These are phyloP conservation scores for Gracilaria gracilis DNA, from an alignment of 23 red algal species.

Conservation along the genomic window DNA sequence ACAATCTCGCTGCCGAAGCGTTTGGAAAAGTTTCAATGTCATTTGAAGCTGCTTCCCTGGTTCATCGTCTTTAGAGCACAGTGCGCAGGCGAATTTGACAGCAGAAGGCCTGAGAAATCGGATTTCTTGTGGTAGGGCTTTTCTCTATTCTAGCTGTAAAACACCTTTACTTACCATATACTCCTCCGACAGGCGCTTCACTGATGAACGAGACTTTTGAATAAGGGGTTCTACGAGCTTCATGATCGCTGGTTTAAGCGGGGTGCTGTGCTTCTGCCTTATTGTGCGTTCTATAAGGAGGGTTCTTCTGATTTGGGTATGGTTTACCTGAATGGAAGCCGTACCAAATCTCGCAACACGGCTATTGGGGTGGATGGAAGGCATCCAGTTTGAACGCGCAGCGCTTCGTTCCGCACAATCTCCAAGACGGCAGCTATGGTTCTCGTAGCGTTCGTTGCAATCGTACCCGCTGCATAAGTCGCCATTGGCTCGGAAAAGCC, in stretches of 20 bases:
- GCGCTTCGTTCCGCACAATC: neutral
- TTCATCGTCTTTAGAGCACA: neutral
- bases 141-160: neutral
- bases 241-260: too few relatives aligned
- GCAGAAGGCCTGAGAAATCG: neutral
- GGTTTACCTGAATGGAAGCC: neutral
- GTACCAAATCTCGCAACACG: neutral
- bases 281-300: neutral
- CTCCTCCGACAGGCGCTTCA: too few relatives aligned
- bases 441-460: neutral
- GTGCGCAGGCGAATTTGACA: neutral
- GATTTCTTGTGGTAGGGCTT: neutral
- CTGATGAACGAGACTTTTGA: too few relatives aligned
- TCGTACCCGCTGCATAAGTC: neutral
- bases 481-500: neutral
- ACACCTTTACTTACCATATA: too few relatives aligned
- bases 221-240: too few relatives aligned
- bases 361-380: neutral
- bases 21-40: neutral
- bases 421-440: neutral
- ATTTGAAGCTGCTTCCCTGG: neutral
- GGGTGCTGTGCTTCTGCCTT: too few relatives aligned
- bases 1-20: neutral
- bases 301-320: neutral
- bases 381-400: constrained; percentile 5